Evolutionary conservation across 148 eudicot species (phyloP).

Genomic region (Silene latifolia): DNA sequence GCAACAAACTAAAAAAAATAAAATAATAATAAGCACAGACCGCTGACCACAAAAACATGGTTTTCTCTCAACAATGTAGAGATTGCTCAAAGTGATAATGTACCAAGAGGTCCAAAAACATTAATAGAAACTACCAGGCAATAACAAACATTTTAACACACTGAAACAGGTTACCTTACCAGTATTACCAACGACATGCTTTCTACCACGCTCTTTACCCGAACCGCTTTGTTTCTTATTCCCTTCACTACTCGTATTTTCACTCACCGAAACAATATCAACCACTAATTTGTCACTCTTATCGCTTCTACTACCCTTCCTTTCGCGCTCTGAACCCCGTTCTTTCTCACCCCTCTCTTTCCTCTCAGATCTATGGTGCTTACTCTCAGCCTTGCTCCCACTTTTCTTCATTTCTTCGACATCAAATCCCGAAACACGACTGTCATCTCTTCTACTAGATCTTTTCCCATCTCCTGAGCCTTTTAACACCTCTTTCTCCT

Average conservation of each 20-base stretch:
- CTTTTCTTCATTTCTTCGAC: conserved; percentile 54
- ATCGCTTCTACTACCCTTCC: conserved; percentile 43
- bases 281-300: conserved; percentile 30
- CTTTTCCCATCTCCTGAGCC: conserved; percentile 48
- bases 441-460: conserved; percentile 52
- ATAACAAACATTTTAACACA: neutral
- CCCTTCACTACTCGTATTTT: conserved; percentile 35
- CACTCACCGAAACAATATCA: conserved; percentile 33
- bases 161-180: conserved; percentile 58
- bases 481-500: conserved; percentile 28
- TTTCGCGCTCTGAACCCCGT: conserved; percentile 48
- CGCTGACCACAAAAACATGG: no score
- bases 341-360: conserved; percentile 78
- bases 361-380: conserved; percentile 67
- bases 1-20: no score
- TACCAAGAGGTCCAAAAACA: no score
- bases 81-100: no score
- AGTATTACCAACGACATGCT: conserved; percentile 48
- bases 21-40: no score
- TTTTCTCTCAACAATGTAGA: no score
- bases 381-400: conserved; percentile 51
- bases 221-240: conserved; percentile 40
- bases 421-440: conserved; percentile 20
- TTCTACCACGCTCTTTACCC: conserved; percentile 50
- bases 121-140: neutral